Evolutionary conservation across 2,329 filamentous ascomycete species (phyloP), one percentile per base, ranked within the genome.

Genomic region (Aureobasidium subglaciale): DNA sequence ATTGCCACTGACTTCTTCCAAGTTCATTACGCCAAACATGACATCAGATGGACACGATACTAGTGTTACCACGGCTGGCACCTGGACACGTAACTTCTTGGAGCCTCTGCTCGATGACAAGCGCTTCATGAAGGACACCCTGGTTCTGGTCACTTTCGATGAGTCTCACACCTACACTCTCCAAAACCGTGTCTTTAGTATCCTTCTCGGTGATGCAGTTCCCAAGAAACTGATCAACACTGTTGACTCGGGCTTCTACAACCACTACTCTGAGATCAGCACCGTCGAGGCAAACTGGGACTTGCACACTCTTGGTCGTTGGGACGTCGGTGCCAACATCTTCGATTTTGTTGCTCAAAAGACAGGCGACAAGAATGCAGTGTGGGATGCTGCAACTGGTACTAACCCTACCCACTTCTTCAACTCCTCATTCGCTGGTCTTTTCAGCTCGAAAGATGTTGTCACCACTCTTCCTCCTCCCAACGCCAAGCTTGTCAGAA

Each of bases 31-130:
- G 0, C 85, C 85, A 3, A 87, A 88, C 74, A 86, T 88, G 84
- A n/a, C n/a, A n/a, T n/a, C n/a, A n/a, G 85, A 90, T 64, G 88
- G 84, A 34, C 88, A 93, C 65, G 88, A 93, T 70, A 82, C 81
- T 18, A 81, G 80, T 45, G 79, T 92, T 53, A 86, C 81, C 9
- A 77, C 81, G 25, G 86, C 87, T 2, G 86, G 86, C 2, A 64
- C 71, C 13, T 93, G 87, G 86, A 80, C 82, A 13, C 78, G 81
- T 34, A 72, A 66, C 45, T 91, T 90, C 72, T 70, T 93, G 1
- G 78, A 81, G 56, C 87, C 87, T 0, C 81, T 93, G 8, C 76
- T 93, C 6, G 68, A 77, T 32, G 79, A 92, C 72, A 70, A 74
- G 46, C 79, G 85, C 62, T 92, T 93, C 70, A 87, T 85, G 81